Percentiles rank a stretch among this genome's conserved stretches.
These are phyloP conservation scores for Suillus discolor DNA, from an alignment of 768 basidiomycete genomes.

Conservation along the genomic window DNA sequence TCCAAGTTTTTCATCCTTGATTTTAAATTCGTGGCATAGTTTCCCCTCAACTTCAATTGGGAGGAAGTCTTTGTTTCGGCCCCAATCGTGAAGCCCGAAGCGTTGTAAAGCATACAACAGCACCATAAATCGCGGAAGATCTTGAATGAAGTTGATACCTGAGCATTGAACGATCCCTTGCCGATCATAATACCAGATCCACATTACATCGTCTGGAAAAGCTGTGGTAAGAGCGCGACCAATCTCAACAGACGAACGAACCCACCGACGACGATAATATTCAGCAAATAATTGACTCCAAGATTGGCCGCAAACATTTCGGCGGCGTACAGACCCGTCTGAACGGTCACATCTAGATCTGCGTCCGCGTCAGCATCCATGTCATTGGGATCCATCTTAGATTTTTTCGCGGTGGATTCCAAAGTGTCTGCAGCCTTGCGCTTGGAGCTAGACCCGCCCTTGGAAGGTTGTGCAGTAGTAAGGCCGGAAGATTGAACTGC, in stretches of 20 bases:
- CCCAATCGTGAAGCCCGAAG: background rate
- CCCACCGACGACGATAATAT: background rate
- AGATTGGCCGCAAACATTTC: background rate
- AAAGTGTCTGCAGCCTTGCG: background rate
- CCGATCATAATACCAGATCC: constrained; percentile 7
- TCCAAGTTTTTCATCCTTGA: background rate
- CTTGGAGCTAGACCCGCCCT: background rate
- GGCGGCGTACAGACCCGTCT: background rate
- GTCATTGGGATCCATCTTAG: background rate
- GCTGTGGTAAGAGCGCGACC: background rate
- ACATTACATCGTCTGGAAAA: constrained; percentile 4
- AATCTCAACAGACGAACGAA: background rate
- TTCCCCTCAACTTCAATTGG: background rate
- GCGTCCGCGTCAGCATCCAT: background rate
- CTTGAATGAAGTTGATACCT: background rate
- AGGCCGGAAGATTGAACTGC: background rate
- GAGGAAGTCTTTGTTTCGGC: background rate
- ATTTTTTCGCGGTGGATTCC: background rate
- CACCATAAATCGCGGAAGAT: background rate
- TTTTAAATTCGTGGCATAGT: background rate
- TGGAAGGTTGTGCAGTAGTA: background rate
- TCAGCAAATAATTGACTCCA: background rate
- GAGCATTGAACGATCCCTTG: background rate
- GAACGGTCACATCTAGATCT: background rate
- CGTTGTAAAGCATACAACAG: background rate